Evolutionary conservation across 1,284 basidiomycete genomes (phyloP).

Genomic region (Xanthoconium separans): DNA sequence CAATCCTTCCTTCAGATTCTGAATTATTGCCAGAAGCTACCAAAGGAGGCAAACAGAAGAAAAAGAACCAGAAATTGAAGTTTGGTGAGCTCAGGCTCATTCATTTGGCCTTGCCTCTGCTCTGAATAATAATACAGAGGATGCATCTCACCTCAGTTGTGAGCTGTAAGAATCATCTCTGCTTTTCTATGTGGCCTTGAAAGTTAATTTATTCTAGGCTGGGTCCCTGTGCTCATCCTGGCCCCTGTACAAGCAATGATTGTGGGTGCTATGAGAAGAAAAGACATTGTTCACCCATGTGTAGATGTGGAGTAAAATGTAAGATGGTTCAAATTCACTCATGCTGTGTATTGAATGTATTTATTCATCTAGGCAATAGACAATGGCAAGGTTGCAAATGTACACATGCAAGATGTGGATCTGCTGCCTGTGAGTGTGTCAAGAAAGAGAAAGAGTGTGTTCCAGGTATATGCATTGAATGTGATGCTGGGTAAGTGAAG

Average conservation of each 20-base stretch:
- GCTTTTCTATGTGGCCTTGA: background rate
- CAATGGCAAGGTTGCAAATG: conserved; percentile 30
- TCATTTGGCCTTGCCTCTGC: background rate
- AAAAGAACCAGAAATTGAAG: background rate
- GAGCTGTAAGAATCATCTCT: conserved; percentile 11
- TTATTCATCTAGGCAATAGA: conserved; percentile 18
- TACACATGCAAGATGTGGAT: conserved; percentile 14
- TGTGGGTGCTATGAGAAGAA: conserved; percentile 37
- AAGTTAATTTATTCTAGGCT: conserved; percentile 18
- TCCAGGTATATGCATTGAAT: conserved; percentile 27
- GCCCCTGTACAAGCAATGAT: conserved; percentile 32
- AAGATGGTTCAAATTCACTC: conserved; percentile 1
- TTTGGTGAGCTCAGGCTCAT: conserved; percentile 18
- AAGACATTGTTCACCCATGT: conserved; percentile 38
- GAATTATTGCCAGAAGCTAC: conserved; percentile 1
- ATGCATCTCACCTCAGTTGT: background rate
- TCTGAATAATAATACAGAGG: conserved; percentile 15
- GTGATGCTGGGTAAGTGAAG: conserved; percentile 27
- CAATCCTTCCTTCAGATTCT: conserved; percentile 4
- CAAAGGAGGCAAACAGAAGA: background rate
- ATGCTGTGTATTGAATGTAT: background rate
- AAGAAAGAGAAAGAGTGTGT: conserved; percentile 21
- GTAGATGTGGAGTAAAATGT: conserved; percentile 41
- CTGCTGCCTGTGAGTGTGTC: conserved; percentile 16
- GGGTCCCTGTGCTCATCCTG: conserved; percentile 40